A percentile compares a stretch with the other conserved stretches of the same genome.
These are phyloP conservation scores for Apiospora rasikravindrae DNA, from an alignment of 2,329 filamentous ascomycete species.

Conservation along the genomic window DNA sequence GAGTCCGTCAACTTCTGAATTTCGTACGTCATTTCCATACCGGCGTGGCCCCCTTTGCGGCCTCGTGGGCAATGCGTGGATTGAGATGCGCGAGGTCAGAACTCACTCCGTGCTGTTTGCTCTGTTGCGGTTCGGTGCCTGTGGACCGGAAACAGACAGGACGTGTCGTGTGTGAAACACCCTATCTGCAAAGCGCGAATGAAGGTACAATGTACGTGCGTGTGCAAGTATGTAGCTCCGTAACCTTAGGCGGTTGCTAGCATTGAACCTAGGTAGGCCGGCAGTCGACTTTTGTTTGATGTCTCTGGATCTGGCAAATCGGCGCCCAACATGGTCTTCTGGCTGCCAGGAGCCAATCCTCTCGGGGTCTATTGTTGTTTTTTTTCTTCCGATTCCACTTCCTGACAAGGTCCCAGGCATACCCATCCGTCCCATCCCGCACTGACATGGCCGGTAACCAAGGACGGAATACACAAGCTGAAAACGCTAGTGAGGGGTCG, in stretches of 20 bases:
- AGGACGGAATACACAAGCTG: slow-evolving; percentile 9
- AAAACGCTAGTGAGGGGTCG: slow-evolving; percentile 13
- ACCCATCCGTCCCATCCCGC: not conserved
- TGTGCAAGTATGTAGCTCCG: not conserved
- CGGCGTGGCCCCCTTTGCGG: slow-evolving; percentile 1
- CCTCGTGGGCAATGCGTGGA: not conserved
- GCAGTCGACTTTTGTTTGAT: not conserved
- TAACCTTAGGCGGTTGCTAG: too few species aligned
- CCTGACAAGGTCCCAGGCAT: not conserved
- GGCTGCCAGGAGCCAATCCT: not conserved
- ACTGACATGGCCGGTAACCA: not conserved
- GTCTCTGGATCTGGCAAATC: not conserved
- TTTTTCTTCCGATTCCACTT: not conserved
- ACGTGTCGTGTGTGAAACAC: not conserved
- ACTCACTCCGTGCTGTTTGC: not conserved
- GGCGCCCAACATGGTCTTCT: not conserved
- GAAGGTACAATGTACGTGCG: not conserved
- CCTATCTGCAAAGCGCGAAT: not conserved
- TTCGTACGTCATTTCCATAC: slow-evolving; percentile 1
- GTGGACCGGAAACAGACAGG: slow-evolving; percentile 3
- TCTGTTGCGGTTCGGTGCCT: not conserved
- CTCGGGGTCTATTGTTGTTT: not conserved
- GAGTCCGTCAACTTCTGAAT: not conserved
- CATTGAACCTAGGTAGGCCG: not conserved
- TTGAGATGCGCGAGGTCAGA: slow-evolving; percentile 1